These are phyloP conservation scores for Poa annua DNA, from an alignment of 176 grass and related monocot species.

Conservation along the genomic window DNA sequence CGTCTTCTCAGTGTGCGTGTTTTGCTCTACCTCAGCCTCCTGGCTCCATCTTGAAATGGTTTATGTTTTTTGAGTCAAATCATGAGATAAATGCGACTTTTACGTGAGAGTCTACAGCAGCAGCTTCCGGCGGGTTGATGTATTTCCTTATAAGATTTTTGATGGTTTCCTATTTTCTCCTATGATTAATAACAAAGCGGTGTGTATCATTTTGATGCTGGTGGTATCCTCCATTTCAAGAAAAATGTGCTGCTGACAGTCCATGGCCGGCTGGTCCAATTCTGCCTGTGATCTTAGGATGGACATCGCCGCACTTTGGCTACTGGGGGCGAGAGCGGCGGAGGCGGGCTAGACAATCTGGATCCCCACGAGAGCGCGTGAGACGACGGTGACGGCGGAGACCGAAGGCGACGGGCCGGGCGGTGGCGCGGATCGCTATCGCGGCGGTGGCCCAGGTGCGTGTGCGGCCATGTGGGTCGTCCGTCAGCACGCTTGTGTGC, in stretches of 20 bases:
- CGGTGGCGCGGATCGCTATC: slow-evolving; percentile 7
- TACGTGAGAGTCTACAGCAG: background rate
- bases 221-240: too few species aligned
- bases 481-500: background rate
- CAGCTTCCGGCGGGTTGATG: background rate
- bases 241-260: background rate
- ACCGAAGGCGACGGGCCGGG: slow-evolving; percentile 8
- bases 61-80: background rate
- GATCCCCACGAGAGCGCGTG: slow-evolving; percentile 23
- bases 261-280: background rate
- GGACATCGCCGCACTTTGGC: background rate
- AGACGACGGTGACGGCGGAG: slow-evolving; percentile 44
- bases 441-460: background rate
- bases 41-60: background rate
- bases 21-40: background rate
- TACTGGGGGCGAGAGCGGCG: background rate
- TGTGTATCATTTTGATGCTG: too few species aligned
- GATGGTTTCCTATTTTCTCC: too few species aligned
- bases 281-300: slow-evolving; percentile 22
- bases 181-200: too few species aligned
- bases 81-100: background rate
- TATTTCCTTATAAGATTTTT: too few species aligned
- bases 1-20: background rate
- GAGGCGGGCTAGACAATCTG: slow-evolving; percentile 21
- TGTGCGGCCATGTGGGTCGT: slow-evolving; percentile 36